These are phyloP conservation scores for Zhuliangozyma blackwelliae DNA, from an alignment of 1,139 yeast genomes.

Conservation along the genomic window DNA sequence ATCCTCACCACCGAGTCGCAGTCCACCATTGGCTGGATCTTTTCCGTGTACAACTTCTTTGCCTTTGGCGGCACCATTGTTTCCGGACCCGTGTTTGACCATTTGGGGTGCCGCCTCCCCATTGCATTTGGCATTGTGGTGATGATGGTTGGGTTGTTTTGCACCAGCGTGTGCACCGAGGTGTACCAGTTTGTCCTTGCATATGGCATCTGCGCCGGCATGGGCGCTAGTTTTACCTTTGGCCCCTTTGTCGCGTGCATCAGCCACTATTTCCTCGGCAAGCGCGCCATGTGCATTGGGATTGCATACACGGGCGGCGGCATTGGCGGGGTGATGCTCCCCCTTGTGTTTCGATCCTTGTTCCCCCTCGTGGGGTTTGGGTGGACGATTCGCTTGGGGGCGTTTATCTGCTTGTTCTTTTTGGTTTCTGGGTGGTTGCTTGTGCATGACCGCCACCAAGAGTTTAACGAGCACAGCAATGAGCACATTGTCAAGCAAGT, in stretches of 20 bases:
- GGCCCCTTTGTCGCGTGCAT: constrained; percentile 20
- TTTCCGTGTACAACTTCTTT: constrained; percentile 26
- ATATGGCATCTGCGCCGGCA: constrained; percentile 22
- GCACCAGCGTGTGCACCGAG: constrained; percentile 17
- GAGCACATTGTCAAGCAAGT: constrained; percentile 13
- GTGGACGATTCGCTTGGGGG: constrained; percentile 25
- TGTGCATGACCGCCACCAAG: constrained; percentile 20
- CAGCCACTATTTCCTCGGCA: constrained; percentile 21
- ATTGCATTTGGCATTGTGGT: constrained; percentile 14
- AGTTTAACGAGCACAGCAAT: constrained; percentile 10
- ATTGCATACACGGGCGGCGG: constrained; percentile 25
- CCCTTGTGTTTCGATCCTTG: constrained; percentile 19
- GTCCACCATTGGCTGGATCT: constrained; percentile 30
- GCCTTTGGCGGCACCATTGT: constrained; percentile 23
- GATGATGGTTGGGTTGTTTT: constrained; percentile 20
- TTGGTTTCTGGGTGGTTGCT: constrained; percentile 14
- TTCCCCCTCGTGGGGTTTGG: constrained; percentile 25
- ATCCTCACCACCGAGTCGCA: constrained; percentile 15
- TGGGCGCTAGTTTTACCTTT: constrained; percentile 24
- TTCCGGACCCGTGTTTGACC: constrained; percentile 29
- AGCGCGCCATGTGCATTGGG: constrained; percentile 23
- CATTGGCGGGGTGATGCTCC: constrained; percentile 26
- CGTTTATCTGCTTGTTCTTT: constrained; percentile 18
- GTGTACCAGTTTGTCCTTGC: constrained; percentile 24
- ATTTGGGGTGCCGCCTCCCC: constrained; percentile 19